Base-by-base conservation (phyloP, 306 rosid genomes). In the Prosopis cineraria region DNA sequence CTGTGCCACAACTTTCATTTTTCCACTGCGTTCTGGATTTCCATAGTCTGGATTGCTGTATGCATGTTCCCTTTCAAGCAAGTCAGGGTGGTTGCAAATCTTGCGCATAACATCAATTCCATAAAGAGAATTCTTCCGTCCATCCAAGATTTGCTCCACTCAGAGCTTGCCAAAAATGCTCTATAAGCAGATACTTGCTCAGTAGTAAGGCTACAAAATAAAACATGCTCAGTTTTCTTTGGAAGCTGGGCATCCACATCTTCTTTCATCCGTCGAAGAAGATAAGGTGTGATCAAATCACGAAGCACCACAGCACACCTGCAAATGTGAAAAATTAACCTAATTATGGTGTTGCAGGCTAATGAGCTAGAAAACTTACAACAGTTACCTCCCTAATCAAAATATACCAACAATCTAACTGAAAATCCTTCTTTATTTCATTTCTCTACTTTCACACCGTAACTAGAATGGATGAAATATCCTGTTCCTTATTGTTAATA, bases 241-340 rank as follows among this genome's bases (percentile, higher is more conserved):
- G 99, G 82, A 83, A 95, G 95, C 9, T 88, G 97, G 39, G 93
- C 98, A 88, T 91, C 85, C 78, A 93, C 99, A 85, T 95, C 99
- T 55, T 87, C 97, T 88, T 95, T 95, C 99, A 95, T 91, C 29
- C 99, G 90, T 24, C 98, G 90, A 72, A 95, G 99, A 78, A 95
- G 99, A 86, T 95, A 93, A 22, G 98, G 99, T 98, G 91, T 93
- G 80, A 95, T 93, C 78, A 95, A 84, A 86, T 95, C 99, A 65
- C 98, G 97, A 50, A 95, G 88, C 80, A 95, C 92, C 68, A 95
- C 98, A 68, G 99, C 99, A 86, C 99, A 95, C 87, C 99, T 95
- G 88, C 73, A 80, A 62, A 79, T 44, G 81, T 50, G 68, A 85
- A 63, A 79, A 66, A 3, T 59, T 40, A 30, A 70, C 68, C n/a